Base-by-base conservation (phyloP, 2,329 filamentous ascomycete species). In the Aspergillus proliferans region DNA sequence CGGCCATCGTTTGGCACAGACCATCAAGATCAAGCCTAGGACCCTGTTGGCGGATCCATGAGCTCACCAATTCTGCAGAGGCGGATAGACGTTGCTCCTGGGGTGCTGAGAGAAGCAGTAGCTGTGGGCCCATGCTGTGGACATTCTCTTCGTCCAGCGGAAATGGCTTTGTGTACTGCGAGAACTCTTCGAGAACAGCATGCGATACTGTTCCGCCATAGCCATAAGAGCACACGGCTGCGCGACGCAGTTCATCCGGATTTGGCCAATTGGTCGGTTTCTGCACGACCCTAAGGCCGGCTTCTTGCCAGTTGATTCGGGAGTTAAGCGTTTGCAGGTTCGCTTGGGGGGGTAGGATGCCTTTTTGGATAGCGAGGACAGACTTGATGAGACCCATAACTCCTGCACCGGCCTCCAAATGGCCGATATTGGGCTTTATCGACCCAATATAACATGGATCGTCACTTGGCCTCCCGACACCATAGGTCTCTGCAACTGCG, bases 171-270 rank as follows among this genome's bases (percentile, higher is more conserved):
- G 40, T 14, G 19, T 21, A 12, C 8, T 42, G 19, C 43, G 36
- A 51, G 46, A 49, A 47, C 19, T 58, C 48, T 49, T 68, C 64
- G 30, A 69, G 58, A 14, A 68, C 47, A 6, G 60, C 63, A 43
- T 69, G 66, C 1, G 66, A 66, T 5, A 68, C 65, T 2, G 65
- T 67, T 2, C 66, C 66, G 5, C 66, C 61, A 36, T 67, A 69
- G 4, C 65, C 66, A 44, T 67, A 68, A 3, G 62, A 65, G 51
- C 59, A 62, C 15, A 68, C 55, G 12, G 57, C 63, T 14, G 66
- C 60, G 7, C 64, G 52, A 2, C 61, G 58, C 1, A 52, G 51
- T 0, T 45, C 36, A 15, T 50, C 45, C 1, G 50, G 30, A 7
- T 54, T 40, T 1, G 47, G 26, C 63, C 63, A 66, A 10, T 51